Evolutionary conservation across 2,329 filamentous ascomycete genomes (phyloP), one percentile per base, ranked within the genome.

Genomic region (Myriosclerotinia curreyana): DNA sequence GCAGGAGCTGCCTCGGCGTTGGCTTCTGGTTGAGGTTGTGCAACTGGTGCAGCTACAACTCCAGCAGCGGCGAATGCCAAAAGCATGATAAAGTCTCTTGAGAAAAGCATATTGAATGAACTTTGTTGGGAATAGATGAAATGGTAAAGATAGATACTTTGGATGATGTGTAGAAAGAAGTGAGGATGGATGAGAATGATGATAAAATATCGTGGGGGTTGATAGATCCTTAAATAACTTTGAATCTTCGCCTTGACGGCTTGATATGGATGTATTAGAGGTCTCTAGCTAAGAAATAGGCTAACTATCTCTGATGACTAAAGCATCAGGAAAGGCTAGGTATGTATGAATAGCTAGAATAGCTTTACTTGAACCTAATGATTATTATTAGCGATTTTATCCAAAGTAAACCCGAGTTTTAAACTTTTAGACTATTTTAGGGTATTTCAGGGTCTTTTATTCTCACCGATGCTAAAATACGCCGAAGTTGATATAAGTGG

Each of bases 101-200:
- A 60, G 46, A 64, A 64, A 48, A 64, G 48, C 62, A 64, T 64
- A 34, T 60, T 64, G 46, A 64, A 56, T 49, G 17, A 42, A 14
- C 3, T 58, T 20, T 40, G 51, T 22, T 49, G 53, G 59, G 11
- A 40, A 22, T 34, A n/a, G n/a, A 22, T 31, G 28, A 31, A 6
- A 31, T 31, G 28, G 4, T 51, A 28, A 31, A 50, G 44, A 50
- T 25, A 28, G 56, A 28, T 40, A 15, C 5, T 31, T 31, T 60
- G 46, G 14, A 44, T 38, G 6, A 22, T 55, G n/a, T 3, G 6
- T 46, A 34, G 12, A 55, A 28, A 25, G 48, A 49, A 20, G 28
- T 58, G 28, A 53, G 14, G 25, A 44, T 38, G 25, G 6, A 53
- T 52, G 48, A 22, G 56, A 44, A 53, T 61, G 25, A 55, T 55